Evolutionary conservation across 805 yeast species (phyloP), one percentile per base, ranked within the genome.

Genomic region (Jamesozyma gamospora): DNA sequence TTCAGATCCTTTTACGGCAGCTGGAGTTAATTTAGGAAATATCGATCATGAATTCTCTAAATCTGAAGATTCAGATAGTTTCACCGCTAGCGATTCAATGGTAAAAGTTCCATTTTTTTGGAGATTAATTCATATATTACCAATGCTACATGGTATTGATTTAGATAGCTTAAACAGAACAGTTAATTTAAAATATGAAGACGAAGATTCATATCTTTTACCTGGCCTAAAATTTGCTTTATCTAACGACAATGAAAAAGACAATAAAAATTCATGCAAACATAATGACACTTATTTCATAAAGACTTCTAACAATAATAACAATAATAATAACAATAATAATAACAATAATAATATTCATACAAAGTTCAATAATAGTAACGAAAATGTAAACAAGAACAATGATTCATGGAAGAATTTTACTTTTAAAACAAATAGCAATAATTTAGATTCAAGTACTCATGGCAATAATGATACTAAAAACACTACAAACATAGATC

Each of bases 81-180:
- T 27, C 2, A 5, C 5, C n/a, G n/a, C 13, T 15, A 33, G 24
- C 13, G 28, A 27, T 18, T 17, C 11, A 14, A 26, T 31, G 3
- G 40, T 41, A 18, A 32, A 44, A 3, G 42, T 60, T 2, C 51
- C 60, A 9, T 34, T 46, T n/a, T 43, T 38, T 27, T 60, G 61
- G 62, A 48, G 46, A 31, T 10, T 51, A 4, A 18, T 56, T 13
- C 64, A 59, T 34, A 27, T 18, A 6, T 29, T 60, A 6, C 63
- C 65, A 10, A 51, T 60, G 57, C 40, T 51, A 28, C 37, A 41
- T 12, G 64, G 63, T 13, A 49, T 60, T 13, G 63, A 60, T 41
- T 40, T 60, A n/a, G 63, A 58, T 41, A 59, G 52, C 36, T 30
- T 59, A 11, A 50, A 59, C 41, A 48, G 54, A 37, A 36, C 42